Evolutionary conservation across 331 rosid species (phyloP).

Genomic region (Stylosanthes scabra): DNA sequence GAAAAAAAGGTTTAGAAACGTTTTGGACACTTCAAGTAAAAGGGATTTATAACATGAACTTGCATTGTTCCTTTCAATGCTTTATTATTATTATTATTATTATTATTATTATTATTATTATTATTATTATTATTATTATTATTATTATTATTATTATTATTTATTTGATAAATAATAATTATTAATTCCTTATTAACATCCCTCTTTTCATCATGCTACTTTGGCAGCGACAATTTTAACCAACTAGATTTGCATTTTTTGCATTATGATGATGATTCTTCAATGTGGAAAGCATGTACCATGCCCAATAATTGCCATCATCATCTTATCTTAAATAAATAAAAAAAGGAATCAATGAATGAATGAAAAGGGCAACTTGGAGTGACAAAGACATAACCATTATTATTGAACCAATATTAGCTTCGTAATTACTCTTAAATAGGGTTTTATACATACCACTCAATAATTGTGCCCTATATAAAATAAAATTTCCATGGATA

Average conservation of each 20-base stretch:
- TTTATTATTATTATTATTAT: too few species aligned
- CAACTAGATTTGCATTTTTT: conserved; percentile 3
- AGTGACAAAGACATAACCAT: neutral
- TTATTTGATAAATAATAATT: too few species aligned
- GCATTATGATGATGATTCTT: neutral
- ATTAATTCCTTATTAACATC: too few species aligned
- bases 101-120: too few species aligned
- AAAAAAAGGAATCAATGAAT: neutral
- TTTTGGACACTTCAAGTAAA: too few species aligned
- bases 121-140: too few species aligned
- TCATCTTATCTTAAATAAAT: neutral
- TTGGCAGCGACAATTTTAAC: conserved; percentile 38
- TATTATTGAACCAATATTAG: conserved; percentile 21
- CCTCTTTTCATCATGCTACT: conserved; percentile 17
- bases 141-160: too few species aligned
- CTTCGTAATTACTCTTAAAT: neutral
- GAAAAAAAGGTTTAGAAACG: neutral
- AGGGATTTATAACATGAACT: too few species aligned
- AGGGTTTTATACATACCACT: neutral
- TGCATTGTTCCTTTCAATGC: too few species aligned
- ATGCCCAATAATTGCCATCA: neutral
- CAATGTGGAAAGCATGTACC: conserved; percentile 1
- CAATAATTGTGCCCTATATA: conserved; percentile 15
- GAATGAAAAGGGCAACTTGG: neutral
- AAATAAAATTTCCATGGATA: conserved; percentile 32